phyloP scores from a whole-genome alignment of 495 filamentous ascomycete species.

The Clavariopsis aquatica region DNA sequence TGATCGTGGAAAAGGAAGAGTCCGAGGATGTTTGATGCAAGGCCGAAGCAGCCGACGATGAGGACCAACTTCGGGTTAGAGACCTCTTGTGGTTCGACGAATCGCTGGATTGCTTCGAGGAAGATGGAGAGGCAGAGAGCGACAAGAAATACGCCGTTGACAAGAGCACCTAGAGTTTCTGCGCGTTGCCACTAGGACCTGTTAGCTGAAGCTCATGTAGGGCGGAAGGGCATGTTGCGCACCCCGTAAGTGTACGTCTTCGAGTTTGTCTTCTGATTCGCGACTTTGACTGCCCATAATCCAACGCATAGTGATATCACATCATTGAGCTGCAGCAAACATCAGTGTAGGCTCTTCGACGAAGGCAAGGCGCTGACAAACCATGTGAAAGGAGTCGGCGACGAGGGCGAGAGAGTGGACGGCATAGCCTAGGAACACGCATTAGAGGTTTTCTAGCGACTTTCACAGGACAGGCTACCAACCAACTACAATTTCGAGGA shows the following conservation, averaged over 20 bases:
- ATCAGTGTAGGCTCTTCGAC: conserved; percentile 1
- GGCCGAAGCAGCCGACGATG: conserved; percentile 80
- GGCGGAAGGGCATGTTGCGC: conserved; percentile 46
- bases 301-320: conserved; percentile 90
- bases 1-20: conserved; percentile 91
- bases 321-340: conserved; percentile 74
- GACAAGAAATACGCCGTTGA: conserved; percentile 96
- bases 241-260: conserved; percentile 93
- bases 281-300: conserved; percentile 91
- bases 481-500: conserved; percentile 82
- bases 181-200: conserved; percentile 82
- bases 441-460: conserved; percentile 2
- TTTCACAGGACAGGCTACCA: conserved; percentile 38
- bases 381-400: conserved; percentile 98
- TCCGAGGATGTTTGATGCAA: conserved; percentile 88
- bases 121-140: conserved; percentile 94
- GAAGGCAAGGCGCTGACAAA: conserved; percentile 39
- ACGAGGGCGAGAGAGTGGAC: conserved; percentile 90
- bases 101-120: conserved; percentile 85
- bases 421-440: conserved; percentile 59
- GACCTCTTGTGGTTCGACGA: conserved; percentile 86
- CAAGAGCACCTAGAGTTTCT: conserved; percentile 92
- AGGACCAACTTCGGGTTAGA: conserved; percentile 79
- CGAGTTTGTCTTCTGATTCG: conserved; percentile 71
- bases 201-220: conserved; percentile 20